Evolutionary conservation across 2,329 filamentous ascomycete genomes (phyloP).

Genomic region (Phialemonium atrogriseum): DNA sequence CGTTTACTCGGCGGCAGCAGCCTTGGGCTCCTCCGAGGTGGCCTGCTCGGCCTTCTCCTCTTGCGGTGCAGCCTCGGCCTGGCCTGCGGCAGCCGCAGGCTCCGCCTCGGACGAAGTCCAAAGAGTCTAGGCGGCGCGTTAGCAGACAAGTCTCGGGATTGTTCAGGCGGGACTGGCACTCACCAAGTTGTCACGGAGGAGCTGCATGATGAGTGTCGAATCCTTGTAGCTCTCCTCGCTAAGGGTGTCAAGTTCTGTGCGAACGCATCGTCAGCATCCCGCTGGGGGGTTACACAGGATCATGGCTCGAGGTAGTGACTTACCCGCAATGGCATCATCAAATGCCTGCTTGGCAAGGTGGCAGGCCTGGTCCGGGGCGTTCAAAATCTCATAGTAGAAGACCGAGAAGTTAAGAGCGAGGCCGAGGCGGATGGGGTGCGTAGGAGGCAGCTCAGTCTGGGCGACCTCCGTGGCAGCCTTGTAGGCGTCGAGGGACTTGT

Average conservation of each 20-base stretch:
- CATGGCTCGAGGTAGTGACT: conserved; percentile 11
- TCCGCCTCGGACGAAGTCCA: conserved; percentile 99
- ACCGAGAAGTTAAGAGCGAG: conserved; percentile 95
- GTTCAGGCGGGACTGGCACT: conserved; percentile 14
- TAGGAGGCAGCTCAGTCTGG: conserved; percentile 80
- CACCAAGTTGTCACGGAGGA: conserved; percentile 93
- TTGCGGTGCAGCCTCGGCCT: conserved; percentile 42
- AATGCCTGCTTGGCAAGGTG: conserved; percentile 95
- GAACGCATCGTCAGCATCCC: conserved; percentile 9
- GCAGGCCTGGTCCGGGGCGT: conserved; percentile 96
- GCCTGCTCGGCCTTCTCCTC: conserved; percentile 49
- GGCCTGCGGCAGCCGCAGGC: conserved; percentile 52
- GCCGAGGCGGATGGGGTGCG: conserved; percentile 87
- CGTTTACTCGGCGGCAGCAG: conserved; percentile 50
- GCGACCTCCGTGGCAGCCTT: conserved; percentile 88
- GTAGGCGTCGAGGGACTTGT: conserved; percentile 94
- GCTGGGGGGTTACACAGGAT: background rate
- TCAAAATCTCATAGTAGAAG: conserved; percentile 99
- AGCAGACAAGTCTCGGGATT: conserved; percentile 13
- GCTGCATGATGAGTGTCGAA: conserved; percentile 97
- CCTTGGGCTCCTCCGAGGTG: conserved; percentile 59
- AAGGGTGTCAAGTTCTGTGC: conserved; percentile 81
- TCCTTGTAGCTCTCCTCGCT: conserved; percentile 99
- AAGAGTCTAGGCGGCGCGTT: conserved; percentile 61
- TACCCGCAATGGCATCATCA: conserved; percentile 85